phyloP scores from a whole-genome alignment of 805 yeast species.

The Phaffomyces opuntiae region DNA sequence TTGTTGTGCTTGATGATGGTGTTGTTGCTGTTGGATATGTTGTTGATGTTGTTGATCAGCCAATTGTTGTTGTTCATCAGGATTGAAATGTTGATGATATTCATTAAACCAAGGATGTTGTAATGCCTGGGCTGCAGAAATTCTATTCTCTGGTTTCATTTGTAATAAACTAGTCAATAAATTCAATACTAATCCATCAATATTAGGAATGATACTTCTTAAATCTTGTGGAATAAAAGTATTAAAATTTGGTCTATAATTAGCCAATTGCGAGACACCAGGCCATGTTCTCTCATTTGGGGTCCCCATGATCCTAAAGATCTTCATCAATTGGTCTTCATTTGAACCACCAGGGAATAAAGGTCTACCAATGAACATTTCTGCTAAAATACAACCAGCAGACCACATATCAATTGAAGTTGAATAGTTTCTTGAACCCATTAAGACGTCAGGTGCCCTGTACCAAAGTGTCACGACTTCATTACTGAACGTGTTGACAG shows the following conservation, averaged over 20 bases:
- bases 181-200: slow-evolving; percentile 80
- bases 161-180: slow-evolving; percentile 69
- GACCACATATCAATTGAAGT: slow-evolving; percentile 99
- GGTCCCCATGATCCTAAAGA: slow-evolving; percentile 91
- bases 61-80: slow-evolving; percentile 1
- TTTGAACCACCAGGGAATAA: slow-evolving; percentile 93
- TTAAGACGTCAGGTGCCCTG: slow-evolving; percentile 92
- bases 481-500: slow-evolving; percentile 93
- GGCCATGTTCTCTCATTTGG: slow-evolving; percentile 98
- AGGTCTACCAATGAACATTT: slow-evolving; percentile 97
- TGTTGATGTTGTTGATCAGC: slow-evolving; percentile 1
- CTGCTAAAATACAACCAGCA: slow-evolving; percentile 96
- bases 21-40: slow-evolving; percentile 4
- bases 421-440: slow-evolving; percentile 92
- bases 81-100: slow-evolving; percentile 31
- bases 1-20: slow-evolving; percentile 3
- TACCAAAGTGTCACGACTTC: slow-evolving; percentile 98
- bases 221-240: slow-evolving; percentile 86
- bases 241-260: slow-evolving; percentile 78
- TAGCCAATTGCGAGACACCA: slow-evolving; percentile 84
- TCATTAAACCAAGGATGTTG: slow-evolving; percentile 91
- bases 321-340: slow-evolving; percentile 89
- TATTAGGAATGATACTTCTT: slow-evolving; percentile 63
- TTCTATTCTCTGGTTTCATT: slow-evolving; percentile 91
- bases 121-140: slow-evolving; percentile 89